Conservation (phyloP, 805 yeast genomes). For the Sugiyamaella qingdaonensis region DNA sequence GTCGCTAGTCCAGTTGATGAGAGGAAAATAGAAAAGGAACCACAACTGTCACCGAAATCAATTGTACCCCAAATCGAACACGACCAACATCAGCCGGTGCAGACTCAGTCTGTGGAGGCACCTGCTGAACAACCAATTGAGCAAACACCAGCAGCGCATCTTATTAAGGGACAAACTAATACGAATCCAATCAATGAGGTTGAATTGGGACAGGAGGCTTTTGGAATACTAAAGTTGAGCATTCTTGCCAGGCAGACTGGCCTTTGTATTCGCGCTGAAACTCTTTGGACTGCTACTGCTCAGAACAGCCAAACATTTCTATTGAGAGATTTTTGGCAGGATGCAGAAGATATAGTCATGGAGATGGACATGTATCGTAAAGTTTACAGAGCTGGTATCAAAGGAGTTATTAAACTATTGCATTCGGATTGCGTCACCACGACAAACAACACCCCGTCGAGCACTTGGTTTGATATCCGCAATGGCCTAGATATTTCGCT, state of each 20-base stretch:
- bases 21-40: background rate
- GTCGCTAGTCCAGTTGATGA: background rate
- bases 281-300: background rate
- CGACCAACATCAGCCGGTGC: too few species aligned
- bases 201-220: too few species aligned
- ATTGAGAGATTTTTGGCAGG: slow-evolving; percentile 10
- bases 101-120: background rate
- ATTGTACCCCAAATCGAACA: too few species aligned
- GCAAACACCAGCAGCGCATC: too few species aligned
- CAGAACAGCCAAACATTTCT: background rate
- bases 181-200: too few species aligned
- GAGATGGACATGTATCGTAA: slow-evolving; percentile 2
- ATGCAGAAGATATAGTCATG: background rate
- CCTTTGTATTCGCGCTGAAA: slow-evolving; percentile 4
- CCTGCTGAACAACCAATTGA: too few species aligned
- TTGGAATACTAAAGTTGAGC: background rate
- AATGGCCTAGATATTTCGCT: background rate
- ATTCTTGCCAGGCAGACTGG: background rate
- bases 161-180: too few species aligned
- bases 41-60: too few species aligned
- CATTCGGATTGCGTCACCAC: background rate
- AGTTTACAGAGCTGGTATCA: background rate
- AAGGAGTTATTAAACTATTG: background rate
- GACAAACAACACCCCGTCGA: background rate
- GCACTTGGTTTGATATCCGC: slow-evolving; percentile 6